A percentile compares a stretch with the other conserved stretches of the same genome.
Conservation (phyloP, 1,284 basidiomycete species). For the Omphalotus olearius region DNA sequence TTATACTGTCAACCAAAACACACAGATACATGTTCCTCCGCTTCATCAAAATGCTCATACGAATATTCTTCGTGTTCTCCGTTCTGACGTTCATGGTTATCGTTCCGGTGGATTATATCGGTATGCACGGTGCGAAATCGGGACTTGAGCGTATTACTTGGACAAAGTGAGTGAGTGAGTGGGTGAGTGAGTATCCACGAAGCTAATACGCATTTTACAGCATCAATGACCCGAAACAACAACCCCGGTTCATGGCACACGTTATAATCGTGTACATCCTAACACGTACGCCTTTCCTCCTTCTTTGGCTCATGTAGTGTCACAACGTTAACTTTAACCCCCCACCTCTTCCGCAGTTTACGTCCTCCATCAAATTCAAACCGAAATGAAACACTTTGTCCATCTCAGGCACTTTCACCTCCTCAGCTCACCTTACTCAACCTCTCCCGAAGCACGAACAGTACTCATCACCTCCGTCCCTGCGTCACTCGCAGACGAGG, state of each 20-base stretch:
- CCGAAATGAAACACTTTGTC: conserved; percentile 64
- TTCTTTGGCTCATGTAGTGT: too few relatives aligned
- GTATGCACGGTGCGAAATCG: conserved; percentile 30
- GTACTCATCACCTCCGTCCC: conserved; percentile 77
- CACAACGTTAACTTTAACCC: too few relatives aligned
- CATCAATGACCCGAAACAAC: conserved; percentile 30
- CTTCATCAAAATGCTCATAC: conserved; percentile 62
- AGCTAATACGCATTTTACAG: conserved; percentile 17
- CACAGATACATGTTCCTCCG: conserved; percentile 55
- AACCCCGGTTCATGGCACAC: conserved; percentile 43
- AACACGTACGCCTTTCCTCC: conserved; percentile 30
- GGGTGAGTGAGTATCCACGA: neutral
- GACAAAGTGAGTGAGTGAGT: conserved; percentile 36
- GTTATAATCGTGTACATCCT: conserved; percentile 42
- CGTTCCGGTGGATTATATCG: conserved; percentile 55
- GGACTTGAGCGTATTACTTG: conserved; percentile 40
- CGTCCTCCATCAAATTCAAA: conserved; percentile 65
- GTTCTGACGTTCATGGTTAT: conserved; percentile 54
- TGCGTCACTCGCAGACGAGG: conserved; percentile 54
- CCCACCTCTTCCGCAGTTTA: conserved; percentile 39
- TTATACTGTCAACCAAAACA: neutral
- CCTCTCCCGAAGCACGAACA: conserved; percentile 64
- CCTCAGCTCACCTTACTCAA: conserved; percentile 63
- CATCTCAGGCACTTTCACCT: conserved; percentile 36
- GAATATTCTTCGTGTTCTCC: conserved; percentile 65